Evolutionary conservation across 768 basidiomycete species (phyloP).

Genomic region (Pulveroboletus sp.): DNA sequence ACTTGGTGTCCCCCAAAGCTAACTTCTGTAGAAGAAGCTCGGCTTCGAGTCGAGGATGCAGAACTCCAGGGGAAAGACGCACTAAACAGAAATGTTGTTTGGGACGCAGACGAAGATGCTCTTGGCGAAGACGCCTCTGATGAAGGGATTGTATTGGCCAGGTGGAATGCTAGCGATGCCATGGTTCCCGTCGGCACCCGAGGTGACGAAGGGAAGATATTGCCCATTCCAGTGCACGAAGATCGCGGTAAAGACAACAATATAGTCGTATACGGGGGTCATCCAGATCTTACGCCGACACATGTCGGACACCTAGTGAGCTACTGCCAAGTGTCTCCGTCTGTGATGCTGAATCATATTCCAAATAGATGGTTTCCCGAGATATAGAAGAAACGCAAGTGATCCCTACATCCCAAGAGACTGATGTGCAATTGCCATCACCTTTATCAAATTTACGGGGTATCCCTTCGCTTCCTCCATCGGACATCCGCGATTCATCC

Average conservation of each 20-base stretch:
- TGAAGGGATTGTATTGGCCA: constrained; percentile 25
- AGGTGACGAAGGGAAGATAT: constrained; percentile 50
- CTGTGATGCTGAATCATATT: constrained; percentile 1
- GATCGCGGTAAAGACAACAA: constrained; percentile 3
- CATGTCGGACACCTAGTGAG: constrained; percentile 55
- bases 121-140: constrained; percentile 46
- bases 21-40: constrained; percentile 57
- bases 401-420: constrained; percentile 33
- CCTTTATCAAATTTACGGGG: constrained; percentile 10
- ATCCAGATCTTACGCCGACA: constrained; percentile 46
- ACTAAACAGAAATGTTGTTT: constrained; percentile 54
- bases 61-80: constrained; percentile 64
- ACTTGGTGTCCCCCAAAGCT: constrained; percentile 34
- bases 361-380: constrained; percentile 16
- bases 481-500: constrained; percentile 18
- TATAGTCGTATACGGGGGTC: constrained; percentile 42
- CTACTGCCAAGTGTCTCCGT: neutral
- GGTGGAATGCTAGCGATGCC: constrained; percentile 13
- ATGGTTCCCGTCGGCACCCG: constrained; percentile 53
- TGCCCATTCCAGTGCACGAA: constrained; percentile 35
- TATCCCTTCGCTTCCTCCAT: constrained; percentile 25
- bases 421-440: constrained; percentile 24
- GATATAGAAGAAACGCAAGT: constrained; percentile 50
- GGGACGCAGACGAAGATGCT: constrained; percentile 58
- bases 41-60: constrained; percentile 46